Conservation (phyloP, 805 yeast species). For the Pichia heedii region DNA sequence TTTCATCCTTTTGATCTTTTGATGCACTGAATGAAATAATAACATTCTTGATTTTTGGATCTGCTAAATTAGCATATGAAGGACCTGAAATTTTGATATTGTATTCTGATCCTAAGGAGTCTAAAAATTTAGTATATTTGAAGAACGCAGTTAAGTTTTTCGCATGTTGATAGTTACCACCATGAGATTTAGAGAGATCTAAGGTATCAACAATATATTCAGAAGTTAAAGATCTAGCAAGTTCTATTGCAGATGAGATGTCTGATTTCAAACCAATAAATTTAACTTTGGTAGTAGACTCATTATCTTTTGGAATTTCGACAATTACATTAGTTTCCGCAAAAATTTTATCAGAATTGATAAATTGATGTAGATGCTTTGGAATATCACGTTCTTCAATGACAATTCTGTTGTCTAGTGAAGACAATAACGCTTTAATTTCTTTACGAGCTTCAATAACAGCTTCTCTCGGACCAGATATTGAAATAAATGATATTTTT, state of each 20-base stretch:
- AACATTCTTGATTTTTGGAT: constrained; percentile 34
- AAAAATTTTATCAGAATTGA: constrained; percentile 47
- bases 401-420: constrained; percentile 36
- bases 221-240: constrained; percentile 52
- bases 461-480: constrained; percentile 65
- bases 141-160: constrained; percentile 64
- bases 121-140: constrained; percentile 39
- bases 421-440: constrained; percentile 37
- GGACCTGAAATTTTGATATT: constrained; percentile 42
- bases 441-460: constrained; percentile 48
- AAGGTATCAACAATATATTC: constrained; percentile 54
- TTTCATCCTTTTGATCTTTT: constrained; percentile 36
- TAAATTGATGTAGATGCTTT: constrained; percentile 55
- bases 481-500: constrained; percentile 34
- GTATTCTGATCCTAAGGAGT: constrained; percentile 32
- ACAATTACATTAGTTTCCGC: constrained; percentile 49
- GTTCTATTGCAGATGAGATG: constrained; percentile 52
- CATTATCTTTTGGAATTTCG: constrained; percentile 38
- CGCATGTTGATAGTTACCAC: constrained; percentile 70
- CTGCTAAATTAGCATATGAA: constrained; percentile 34
- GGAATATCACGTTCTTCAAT: constrained; percentile 59
- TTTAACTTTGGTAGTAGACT: constrained; percentile 37
- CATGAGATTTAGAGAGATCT: constrained; percentile 85
- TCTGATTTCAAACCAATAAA: constrained; percentile 54
- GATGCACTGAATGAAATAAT: constrained; percentile 54